Evolutionary conservation across 805 yeast species (phyloP).

Genomic region (Hermanozyma aechmeae): DNA sequence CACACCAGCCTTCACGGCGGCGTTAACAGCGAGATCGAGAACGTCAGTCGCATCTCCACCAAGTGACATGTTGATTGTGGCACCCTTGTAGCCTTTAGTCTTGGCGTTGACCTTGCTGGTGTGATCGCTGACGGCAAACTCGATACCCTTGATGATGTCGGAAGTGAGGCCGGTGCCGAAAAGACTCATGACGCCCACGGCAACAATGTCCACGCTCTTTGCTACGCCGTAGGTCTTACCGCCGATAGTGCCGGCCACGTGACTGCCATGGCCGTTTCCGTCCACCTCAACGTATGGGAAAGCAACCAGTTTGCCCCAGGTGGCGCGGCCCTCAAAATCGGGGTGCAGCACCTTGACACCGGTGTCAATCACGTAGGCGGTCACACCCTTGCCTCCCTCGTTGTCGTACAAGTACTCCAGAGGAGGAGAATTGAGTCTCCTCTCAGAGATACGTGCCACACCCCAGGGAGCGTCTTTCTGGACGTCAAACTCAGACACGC

Average conservation of each 20-base stretch:
- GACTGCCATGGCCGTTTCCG: conserved; percentile 94
- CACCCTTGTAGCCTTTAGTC: conserved; percentile 68
- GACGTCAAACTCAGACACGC: conserved; percentile 24
- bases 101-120: conserved; percentile 40
- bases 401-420: conserved; percentile 54
- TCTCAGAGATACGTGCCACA: background rate
- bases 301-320: conserved; percentile 65
- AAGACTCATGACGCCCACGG: conserved; percentile 75
- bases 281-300: conserved; percentile 65
- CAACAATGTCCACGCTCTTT: conserved; percentile 68
- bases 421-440: no score
- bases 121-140: conserved; percentile 72
- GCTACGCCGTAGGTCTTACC: conserved; percentile 77
- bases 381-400: conserved; percentile 75
- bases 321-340: conserved; percentile 78
- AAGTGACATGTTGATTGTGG: conserved; percentile 86
- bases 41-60: conserved; percentile 92
- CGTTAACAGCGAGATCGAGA: conserved; percentile 78
- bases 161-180: conserved; percentile 81
- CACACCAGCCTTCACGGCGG: conserved; percentile 81
- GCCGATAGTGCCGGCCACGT: conserved; percentile 93
- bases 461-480: background rate
- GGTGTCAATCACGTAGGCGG: conserved; percentile 83
- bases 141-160: conserved; percentile 78
- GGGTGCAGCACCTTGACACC: conserved; percentile 71